Evolutionary conservation across 2,329 filamentous ascomycete species (phyloP), one percentile per base, ranked within the genome.

Genomic region (Neofusicoccum parvum): DNA sequence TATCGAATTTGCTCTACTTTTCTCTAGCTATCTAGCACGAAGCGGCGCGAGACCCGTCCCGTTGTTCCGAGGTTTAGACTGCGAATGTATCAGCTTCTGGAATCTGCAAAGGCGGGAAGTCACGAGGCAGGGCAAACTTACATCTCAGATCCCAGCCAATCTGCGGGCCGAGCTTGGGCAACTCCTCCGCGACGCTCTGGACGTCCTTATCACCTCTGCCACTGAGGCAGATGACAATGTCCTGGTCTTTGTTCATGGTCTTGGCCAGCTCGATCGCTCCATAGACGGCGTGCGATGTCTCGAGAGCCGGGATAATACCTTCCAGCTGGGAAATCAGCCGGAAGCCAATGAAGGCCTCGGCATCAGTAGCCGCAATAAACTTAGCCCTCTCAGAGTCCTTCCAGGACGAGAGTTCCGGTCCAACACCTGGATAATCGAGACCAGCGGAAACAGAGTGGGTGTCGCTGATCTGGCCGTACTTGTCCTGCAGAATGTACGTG

Each of bases 171-270:
- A 99, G 79, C 71, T 86, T 91, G 17, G 94, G 94, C 75, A 99
- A 81, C 80, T 96, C 92, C 75, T 99, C 95, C 0, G 95, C 95
- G 60, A 99, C 94, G 73, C 92, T 96, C 86, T 99, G 94, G 66
- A 99, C 95, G 75, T 99, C 95, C 87, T 99, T 99, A 80, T 99
- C 95, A 68, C 95, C 95, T 71, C 95, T 85, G 9, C 95, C 95
- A 75, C 91, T 96, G 43, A 99, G 79, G 80, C 94, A 98, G 68
- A 99, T 94, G 67, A 99, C 94, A 34, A 99, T 82, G 74, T 98
- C 93, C 80, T 97, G 82, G 62, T 87, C 93, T 82, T 93, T 92
- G 70, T 86, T 85, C 92, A 97, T 94, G 66, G 89, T 92, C 88
- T 96, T 97, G 68, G 94, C 94, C 66, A 98, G 81, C 81, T 98